Conservation (phyloP, 2,329 filamentous ascomycete species). For the Fusarium odoratissimum region DNA sequence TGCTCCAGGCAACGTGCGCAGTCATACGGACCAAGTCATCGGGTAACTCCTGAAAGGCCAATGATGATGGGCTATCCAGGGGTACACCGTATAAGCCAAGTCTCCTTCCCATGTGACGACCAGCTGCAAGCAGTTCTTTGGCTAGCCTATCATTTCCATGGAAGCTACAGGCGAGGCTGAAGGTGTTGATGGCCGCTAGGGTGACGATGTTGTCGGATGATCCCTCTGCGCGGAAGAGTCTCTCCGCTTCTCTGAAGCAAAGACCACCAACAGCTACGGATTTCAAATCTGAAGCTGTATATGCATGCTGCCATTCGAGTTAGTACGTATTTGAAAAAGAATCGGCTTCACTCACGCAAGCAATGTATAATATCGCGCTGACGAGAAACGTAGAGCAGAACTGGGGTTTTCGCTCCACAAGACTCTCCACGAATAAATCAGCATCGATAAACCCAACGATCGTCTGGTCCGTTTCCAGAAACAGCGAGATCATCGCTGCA, state of each 20-base stretch:
- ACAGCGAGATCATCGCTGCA: neutral
- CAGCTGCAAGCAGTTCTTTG: neutral
- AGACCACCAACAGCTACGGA: neutral
- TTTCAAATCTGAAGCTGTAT: neutral
- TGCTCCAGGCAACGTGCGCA: neutral
- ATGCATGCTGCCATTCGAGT: neutral
- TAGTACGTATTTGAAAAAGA: too few relatives aligned
- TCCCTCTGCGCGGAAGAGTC: neutral
- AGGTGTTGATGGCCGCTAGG: neutral
- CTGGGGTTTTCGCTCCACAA: neutral
- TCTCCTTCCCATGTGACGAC: neutral
- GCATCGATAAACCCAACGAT: conserved; percentile 4
- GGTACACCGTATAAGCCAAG: neutral
- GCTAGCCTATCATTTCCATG: neutral
- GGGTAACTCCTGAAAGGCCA: neutral
- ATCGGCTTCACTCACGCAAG: too few relatives aligned
- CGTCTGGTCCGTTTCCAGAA: conserved; percentile 3
- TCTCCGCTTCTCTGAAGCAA: neutral
- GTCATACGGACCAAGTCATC: neutral
- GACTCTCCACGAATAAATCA: neutral
- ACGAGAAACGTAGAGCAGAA: conserved; percentile 10
- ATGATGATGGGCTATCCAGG: neutral
- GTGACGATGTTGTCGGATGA: neutral
- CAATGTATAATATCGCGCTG: neutral
- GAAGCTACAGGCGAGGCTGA: neutral